These are phyloP conservation scores for Calvatia gigantea DNA, from an alignment of 768 basidiomycete species.

Conservation along the genomic window DNA sequence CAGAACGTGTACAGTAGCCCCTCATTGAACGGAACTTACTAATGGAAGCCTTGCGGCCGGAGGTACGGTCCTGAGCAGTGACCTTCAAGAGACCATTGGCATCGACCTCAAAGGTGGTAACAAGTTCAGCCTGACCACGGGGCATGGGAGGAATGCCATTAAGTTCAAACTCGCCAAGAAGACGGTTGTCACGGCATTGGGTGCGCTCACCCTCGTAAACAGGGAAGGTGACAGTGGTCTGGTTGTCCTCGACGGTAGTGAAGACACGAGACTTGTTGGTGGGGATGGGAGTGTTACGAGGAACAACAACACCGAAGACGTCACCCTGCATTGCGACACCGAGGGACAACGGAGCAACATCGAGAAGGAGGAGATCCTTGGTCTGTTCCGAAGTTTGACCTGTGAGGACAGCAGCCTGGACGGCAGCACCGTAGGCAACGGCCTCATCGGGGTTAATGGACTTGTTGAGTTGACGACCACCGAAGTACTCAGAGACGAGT, in stretches of 20 bases:
- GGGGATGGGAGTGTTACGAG: slow-evolving; percentile 98
- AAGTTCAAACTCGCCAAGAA: slow-evolving; percentile 99
- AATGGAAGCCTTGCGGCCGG: slow-evolving; percentile 98
- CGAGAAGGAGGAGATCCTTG: slow-evolving; percentile 95
- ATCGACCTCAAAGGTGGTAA: slow-evolving; percentile 99
- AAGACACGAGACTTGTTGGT: slow-evolving; percentile 99
- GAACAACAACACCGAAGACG: slow-evolving; percentile 99
- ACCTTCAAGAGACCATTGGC: slow-evolving; percentile 99
- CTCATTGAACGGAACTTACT: slow-evolving; percentile 45
- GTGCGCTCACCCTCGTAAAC: slow-evolving; percentile 99
- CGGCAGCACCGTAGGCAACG: slow-evolving; percentile 99
- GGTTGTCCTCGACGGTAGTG: slow-evolving; percentile 99
- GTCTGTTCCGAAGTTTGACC: slow-evolving; percentile 99
- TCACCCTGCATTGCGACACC: slow-evolving; percentile 99
- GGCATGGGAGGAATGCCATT: slow-evolving; percentile 99
- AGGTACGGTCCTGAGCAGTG: slow-evolving; percentile 96
- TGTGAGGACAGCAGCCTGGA: slow-evolving; percentile 98
- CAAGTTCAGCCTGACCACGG: slow-evolving; percentile 98
- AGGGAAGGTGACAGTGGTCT: slow-evolving; percentile 99
- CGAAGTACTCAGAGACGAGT: slow-evolving; percentile 97
- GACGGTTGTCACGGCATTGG: slow-evolving; percentile 98
- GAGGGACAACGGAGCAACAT: slow-evolving; percentile 96
- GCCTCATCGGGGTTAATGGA: slow-evolving; percentile 99
- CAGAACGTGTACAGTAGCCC: slow-evolving; percentile 2
- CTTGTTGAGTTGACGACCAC: slow-evolving; percentile 98